These are phyloP conservation scores for Pterocarpus santalinus DNA, from an alignment of 306 rosid species.

Conservation along the genomic window DNA sequence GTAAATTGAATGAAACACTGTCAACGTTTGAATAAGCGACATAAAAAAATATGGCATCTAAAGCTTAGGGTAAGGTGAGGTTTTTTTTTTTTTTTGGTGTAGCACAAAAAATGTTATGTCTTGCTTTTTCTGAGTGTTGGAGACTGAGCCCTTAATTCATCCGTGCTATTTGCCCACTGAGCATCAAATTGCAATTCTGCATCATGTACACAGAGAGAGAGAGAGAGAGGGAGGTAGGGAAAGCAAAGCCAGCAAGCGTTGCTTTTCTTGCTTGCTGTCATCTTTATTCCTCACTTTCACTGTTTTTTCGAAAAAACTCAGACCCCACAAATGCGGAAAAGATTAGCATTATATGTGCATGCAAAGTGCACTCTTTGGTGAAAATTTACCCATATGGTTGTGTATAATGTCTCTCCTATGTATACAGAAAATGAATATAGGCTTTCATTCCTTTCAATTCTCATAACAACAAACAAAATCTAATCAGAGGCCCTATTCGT, in stretches of 20 bases:
- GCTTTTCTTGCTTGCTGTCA: constrained; percentile 48
- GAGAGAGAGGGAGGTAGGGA: constrained; percentile 7
- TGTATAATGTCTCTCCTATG: not conserved
- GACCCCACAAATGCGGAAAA: constrained; percentile 55
- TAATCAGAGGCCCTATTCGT: not conserved
- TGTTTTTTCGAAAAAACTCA: constrained; percentile 46
- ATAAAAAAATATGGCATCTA: not conserved
- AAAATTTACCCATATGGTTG: not conserved
- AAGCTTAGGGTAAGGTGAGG: constrained; percentile 21
- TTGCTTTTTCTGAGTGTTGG: constrained; percentile 56
- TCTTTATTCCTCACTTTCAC: constrained; percentile 62
- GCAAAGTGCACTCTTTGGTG: constrained; percentile 29
- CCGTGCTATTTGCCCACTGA: constrained; percentile 55
- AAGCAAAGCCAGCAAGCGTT: constrained; percentile 32
- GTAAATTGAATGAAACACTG: constrained; percentile 74
- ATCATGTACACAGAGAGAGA: constrained; percentile 16
- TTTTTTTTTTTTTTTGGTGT: constrained; percentile 29
- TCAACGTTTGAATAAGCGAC: constrained; percentile 58
- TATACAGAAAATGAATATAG: not conserved
- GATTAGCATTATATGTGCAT: constrained; percentile 45
- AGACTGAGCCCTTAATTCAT: constrained; percentile 57
- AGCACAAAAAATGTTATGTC: constrained; percentile 36
- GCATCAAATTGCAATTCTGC: constrained; percentile 51
- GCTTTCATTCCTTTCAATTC: constrained; percentile 12
- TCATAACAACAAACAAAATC: not conserved